These are phyloP conservation scores for Naganishia liquefaciens DNA, from an alignment of 1,284 basidiomycete genomes.

Conservation along the genomic window DNA sequence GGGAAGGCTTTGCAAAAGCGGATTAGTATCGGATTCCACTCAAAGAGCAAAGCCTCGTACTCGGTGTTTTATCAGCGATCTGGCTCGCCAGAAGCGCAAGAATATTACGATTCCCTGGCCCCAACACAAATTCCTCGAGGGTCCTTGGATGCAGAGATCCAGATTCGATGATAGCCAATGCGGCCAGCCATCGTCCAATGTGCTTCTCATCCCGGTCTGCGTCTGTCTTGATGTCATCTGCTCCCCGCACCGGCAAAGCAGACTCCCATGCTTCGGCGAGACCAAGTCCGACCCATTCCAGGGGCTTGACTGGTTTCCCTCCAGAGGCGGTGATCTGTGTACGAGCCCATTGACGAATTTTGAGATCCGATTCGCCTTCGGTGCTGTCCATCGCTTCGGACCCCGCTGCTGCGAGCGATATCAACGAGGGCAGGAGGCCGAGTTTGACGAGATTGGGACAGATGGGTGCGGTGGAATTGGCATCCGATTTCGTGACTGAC, in stretches of 20 bases:
- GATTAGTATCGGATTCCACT: slow-evolving; percentile 62
- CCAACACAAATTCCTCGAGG: slow-evolving; percentile 32
- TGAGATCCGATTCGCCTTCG: slow-evolving; percentile 47
- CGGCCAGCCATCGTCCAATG: slow-evolving; percentile 8
- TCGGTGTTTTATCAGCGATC: slow-evolving; percentile 42
- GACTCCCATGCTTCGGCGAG: slow-evolving; percentile 4
- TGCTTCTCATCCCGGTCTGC: slow-evolving; percentile 5
- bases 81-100: slow-evolving; percentile 29
- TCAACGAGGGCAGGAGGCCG: slow-evolving; percentile 45
- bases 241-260: slow-evolving; percentile 31
- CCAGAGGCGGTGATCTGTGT: slow-evolving; percentile 30
- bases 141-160: slow-evolving; percentile 36
- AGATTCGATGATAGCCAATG: slow-evolving; percentile 16
- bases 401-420: slow-evolving; percentile 56
- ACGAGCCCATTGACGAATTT: slow-evolving; percentile 26
- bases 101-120: slow-evolving; percentile 38
- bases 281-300: slow-evolving; percentile 23
- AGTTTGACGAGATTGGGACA: slow-evolving; percentile 40
- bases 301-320: slow-evolving; percentile 15
- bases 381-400: slow-evolving; percentile 36
- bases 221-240: slow-evolving; percentile 1
- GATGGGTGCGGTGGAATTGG: slow-evolving; percentile 60
- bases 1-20: slow-evolving; percentile 61
- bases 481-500: neutral
- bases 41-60: slow-evolving; percentile 52